Evolutionary conservation across 768 basidiomycete genomes (phyloP).

Genomic region (Xanthoconium stramineum): DNA sequence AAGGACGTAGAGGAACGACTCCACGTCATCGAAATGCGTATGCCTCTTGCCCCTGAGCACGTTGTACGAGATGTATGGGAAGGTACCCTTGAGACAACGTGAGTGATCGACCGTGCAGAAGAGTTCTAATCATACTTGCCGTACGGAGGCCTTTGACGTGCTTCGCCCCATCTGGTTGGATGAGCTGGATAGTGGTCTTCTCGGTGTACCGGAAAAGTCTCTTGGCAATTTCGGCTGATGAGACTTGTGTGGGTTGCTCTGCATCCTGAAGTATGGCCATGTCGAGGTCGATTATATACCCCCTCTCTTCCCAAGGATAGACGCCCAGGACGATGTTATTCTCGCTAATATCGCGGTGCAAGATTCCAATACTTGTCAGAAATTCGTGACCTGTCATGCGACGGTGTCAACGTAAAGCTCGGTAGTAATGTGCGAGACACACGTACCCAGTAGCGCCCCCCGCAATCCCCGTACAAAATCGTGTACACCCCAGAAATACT

Average conservation of each 20-base stretch:
- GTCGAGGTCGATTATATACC: conserved; percentile 34
- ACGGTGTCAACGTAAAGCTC: too few relatives aligned
- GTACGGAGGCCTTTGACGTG: neutral
- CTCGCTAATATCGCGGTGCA: neutral
- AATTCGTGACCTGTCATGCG: neutral
- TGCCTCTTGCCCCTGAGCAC: neutral
- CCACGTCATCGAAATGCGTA: conserved; percentile 3
- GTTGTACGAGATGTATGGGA: neutral
- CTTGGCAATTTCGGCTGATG: neutral
- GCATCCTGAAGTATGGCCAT: conserved; percentile 4
- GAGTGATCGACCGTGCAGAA: too few relatives aligned
- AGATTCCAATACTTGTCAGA: neutral
- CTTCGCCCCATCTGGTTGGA: neutral
- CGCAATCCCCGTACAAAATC: neutral
- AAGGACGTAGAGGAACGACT: conserved; percentile 12
- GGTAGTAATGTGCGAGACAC: neutral
- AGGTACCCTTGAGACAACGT: neutral
- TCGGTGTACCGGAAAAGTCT: neutral
- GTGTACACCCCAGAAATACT: neutral
- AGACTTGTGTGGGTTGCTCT: neutral
- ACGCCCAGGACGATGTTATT: neutral
- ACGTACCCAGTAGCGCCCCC: neutral
- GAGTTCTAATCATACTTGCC: neutral
- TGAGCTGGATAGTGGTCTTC: neutral
- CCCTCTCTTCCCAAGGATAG: conserved; percentile 5